Base-by-base conservation (phyloP, 2,329 filamentous ascomycete species). In the Colletotrichum cereale region DNA sequence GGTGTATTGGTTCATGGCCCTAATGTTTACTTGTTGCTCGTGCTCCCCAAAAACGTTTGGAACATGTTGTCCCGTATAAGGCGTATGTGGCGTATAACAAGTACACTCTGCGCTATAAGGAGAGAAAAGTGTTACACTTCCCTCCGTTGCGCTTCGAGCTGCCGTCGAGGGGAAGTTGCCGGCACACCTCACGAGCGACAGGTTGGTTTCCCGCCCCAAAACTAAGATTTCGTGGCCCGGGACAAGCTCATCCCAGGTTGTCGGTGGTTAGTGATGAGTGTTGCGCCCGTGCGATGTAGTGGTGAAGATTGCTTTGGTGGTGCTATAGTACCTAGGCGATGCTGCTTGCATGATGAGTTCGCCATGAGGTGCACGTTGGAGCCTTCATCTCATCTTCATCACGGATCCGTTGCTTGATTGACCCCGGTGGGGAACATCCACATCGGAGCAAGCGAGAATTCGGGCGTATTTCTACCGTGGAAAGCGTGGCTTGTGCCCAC, bases 341-440 rank as follows among this genome's bases (percentile, higher is more conserved):
- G 40, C 26, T 47, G 48, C 21, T 21, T 56, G 55, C 50, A 63
- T 61, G 53, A 61, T 10, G 36, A 34, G 29, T n/a, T 61, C 47
- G 42, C 67, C 62, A 57, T 57, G 64, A 62, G 57, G 24, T 52
- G 57, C 50, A 47, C 44, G 42, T 40, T 62, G 57, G 36, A 62
- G 63, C 38, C 65, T 70, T 61, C 44, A 50, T 66, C 57, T 38
- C n/a, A 47, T 60, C 36, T 44, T 70, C 55, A 57, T 66, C 61
- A 62, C 70, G 66, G 66, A 71, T 71, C 66, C 52, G 66, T 71
- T 72, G 61, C 70, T 72, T 42, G 70, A 62, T 62, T 71, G 66
- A 72, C 62, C 62, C 50, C 16, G 10, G 21, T 24, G 31, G 62
- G 65, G 48, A 6, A 24, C 61, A 62, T 56, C 55, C 61, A 72